Evolutionary conservation across 345 rosid genomes (phyloP).

Genomic region (Brassica juncea): DNA sequence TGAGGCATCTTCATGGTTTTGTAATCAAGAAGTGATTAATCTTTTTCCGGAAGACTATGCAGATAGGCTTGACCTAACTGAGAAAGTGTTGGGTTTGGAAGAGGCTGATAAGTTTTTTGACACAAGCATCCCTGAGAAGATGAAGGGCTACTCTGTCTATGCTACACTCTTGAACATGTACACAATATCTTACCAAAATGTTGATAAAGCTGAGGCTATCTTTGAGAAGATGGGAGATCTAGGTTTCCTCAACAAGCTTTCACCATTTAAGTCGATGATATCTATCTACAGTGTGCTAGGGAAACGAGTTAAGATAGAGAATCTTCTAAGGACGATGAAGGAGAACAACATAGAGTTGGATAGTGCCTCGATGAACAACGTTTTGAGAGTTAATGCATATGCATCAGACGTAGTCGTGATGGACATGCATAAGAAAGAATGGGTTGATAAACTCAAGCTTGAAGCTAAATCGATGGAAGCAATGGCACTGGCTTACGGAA

Average conservation of each 20-base stretch:
- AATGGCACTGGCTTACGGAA: conserved; percentile 5
- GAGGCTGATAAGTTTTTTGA: no score
- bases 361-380: background rate
- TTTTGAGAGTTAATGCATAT: background rate
- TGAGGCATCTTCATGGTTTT: background rate
- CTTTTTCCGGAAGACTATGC: background rate
- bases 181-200: background rate
- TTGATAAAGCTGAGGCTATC: no score
- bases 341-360: background rate
- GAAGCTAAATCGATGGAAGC: background rate
- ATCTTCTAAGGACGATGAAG: background rate
- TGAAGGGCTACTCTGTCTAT: background rate
- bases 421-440: background rate
- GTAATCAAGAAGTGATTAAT: background rate
- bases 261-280: background rate
- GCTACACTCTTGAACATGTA: background rate
- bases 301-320: background rate
- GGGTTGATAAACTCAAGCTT: background rate
- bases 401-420: background rate
- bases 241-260: background rate
- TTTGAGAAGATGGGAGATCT: no score
- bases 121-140: no score
- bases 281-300: background rate
- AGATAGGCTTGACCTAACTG: no score
- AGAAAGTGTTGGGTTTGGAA: no score